Percentiles rank a stretch among this genome's conserved stretches.
phyloP scores from a whole-genome alignment of 345 rosid genomes.

The Atalantia buxifolia region DNA sequence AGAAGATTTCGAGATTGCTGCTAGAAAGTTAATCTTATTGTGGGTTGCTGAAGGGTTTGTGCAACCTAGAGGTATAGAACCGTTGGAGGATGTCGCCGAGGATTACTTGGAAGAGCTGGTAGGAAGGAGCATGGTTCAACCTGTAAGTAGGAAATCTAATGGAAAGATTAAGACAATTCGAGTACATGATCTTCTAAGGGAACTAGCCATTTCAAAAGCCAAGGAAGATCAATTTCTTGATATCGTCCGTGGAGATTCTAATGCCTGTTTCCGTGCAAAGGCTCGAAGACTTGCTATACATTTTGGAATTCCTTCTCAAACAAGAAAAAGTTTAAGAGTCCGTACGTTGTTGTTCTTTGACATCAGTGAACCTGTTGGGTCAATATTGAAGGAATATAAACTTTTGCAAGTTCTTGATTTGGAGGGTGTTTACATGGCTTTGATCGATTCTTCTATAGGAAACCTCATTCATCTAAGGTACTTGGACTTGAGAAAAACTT shows the following conservation, averaged over 20 bases:
- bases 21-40: conserved; percentile 1
- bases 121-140: conserved; percentile 24
- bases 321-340: neutral
- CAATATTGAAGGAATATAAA: neutral
- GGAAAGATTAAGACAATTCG: conserved; percentile 13
- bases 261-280: neutral
- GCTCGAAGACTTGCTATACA: conserved; percentile 4
- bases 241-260: neutral
- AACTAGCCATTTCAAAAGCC: conserved; percentile 15
- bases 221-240: neutral
- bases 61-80: conserved; percentile 2
- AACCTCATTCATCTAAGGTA: conserved; percentile 19
- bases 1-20: conserved; percentile 11
- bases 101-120: neutral
- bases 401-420: conserved; percentile 14
- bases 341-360: conserved; percentile 16
- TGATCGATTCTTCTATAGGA: conserved; percentile 3
- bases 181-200: conserved; percentile 15
- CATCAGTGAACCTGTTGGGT: neutral
- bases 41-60: conserved; percentile 25
- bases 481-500: conserved; percentile 12
- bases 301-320: neutral
- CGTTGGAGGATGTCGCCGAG: conserved; percentile 3
- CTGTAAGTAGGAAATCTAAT: conserved; percentile 2
- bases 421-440: neutral